phyloP scores from a whole-genome alignment of 2,329 filamentous ascomycete species.

The Gliomastix tumulicola region DNA sequence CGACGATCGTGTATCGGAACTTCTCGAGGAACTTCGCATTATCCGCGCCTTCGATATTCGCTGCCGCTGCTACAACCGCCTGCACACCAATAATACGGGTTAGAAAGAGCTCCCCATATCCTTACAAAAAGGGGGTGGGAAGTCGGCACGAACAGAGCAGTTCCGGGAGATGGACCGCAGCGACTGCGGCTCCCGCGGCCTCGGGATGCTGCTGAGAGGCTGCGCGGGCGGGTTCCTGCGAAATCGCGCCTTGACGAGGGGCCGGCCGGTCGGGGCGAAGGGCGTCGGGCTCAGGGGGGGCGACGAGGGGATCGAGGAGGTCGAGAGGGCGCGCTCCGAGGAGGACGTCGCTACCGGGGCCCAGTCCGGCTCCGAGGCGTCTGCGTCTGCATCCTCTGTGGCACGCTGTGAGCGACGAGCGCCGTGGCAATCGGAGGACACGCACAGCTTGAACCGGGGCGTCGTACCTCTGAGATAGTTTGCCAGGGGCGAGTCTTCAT shows the following conservation, averaged over 20 bases:
- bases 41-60: conserved; percentile 67
- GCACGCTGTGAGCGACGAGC: neutral
- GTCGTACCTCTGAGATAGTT: conserved; percentile 76
- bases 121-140: neutral
- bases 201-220: conserved; percentile 19
- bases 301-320: conserved; percentile 31
- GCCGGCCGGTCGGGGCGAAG: conserved; percentile 51
- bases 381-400: conserved; percentile 30
- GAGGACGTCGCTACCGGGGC: conserved; percentile 29
- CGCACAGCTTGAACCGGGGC: no score
- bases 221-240: conserved; percentile 38
- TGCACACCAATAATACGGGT: conserved; percentile 19
- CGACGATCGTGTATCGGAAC: conserved; percentile 88
- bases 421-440: no score
- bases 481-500: conserved; percentile 80
- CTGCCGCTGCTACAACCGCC: conserved; percentile 67
- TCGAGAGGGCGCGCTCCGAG: conserved; percentile 21
- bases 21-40: conserved; percentile 84
- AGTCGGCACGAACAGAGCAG: conserved; percentile 44
- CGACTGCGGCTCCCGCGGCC: conserved; percentile 22
- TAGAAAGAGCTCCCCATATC: conserved; percentile 1
- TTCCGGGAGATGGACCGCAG: conserved; percentile 38
- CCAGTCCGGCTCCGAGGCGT: conserved; percentile 38
- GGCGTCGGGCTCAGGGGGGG: conserved; percentile 38
- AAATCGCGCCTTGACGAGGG: conserved; percentile 45